Conservation (phyloP, 805 yeast species). For the Yarrowia yakushimensis region DNA sequence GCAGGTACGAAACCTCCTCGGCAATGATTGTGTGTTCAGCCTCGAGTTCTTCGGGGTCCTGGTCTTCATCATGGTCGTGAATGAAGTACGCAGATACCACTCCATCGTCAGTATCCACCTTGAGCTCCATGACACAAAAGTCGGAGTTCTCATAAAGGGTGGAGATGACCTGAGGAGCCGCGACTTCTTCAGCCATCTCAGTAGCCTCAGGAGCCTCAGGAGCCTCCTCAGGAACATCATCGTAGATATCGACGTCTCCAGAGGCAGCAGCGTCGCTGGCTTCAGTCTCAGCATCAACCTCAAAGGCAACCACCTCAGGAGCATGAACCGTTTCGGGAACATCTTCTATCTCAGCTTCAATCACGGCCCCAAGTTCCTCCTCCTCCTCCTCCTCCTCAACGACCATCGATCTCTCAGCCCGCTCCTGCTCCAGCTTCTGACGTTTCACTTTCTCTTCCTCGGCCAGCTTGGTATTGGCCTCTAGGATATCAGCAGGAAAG, state of each 20-base stretch:
- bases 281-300: neutral
- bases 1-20: conserved; percentile 4
- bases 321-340: neutral
- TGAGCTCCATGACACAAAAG: neutral
- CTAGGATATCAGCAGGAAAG: conserved; percentile 17
- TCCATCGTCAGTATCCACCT: neutral
- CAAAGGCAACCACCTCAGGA: neutral
- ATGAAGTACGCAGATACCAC: conserved; percentile 4
- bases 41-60: neutral
- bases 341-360: neutral
- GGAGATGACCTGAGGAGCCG: neutral
- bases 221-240: neutral
- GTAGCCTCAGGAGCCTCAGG: neutral
- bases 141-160: conserved; percentile 7
- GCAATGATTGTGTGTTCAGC: neutral
- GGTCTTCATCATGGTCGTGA: conserved; percentile 22
- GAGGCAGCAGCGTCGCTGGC: neutral
- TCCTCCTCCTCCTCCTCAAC: neutral
- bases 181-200: no score
- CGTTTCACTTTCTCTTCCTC: neutral
- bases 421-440: conserved; percentile 5
- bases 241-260: neutral
- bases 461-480: conserved; percentile 11
- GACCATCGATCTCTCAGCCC: neutral
- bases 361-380: neutral